Evolutionary conservation across 2,329 filamentous ascomycete species (phyloP).

Genomic region (Colletotrichum sp.): DNA sequence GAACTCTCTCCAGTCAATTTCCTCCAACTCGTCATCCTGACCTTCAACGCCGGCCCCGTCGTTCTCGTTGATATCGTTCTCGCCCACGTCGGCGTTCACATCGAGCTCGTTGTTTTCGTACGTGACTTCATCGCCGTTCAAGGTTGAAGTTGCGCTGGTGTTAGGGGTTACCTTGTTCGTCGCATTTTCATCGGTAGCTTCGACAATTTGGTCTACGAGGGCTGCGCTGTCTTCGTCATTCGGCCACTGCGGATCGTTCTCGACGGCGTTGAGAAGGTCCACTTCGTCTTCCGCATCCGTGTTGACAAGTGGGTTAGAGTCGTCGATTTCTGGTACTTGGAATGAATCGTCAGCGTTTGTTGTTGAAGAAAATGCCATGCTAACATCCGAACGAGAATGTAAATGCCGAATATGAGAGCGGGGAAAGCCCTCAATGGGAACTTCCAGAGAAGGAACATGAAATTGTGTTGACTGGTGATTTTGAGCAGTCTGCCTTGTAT

Average conservation of each 20-base stretch:
- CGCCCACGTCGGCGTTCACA: constrained; percentile 23
- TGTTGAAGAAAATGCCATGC: constrained; percentile 24
- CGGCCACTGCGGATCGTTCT: background rate
- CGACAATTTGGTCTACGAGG: background rate
- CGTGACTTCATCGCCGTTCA: constrained; percentile 34
- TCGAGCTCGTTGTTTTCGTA: constrained; percentile 35
- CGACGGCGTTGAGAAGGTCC: background rate
- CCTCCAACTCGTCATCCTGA: constrained; percentile 19
- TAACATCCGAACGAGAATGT: constrained; percentile 19
- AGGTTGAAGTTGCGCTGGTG: constrained; percentile 36
- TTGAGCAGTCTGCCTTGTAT: background rate
- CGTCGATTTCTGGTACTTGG: constrained; percentile 27
- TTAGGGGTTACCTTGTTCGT: constrained; percentile 20
- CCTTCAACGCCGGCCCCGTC: background rate
- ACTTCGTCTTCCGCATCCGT: constrained; percentile 19
- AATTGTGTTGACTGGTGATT: background rate
- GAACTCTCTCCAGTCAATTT: constrained; percentile 32
- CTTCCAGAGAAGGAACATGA: background rate
- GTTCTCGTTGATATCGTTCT: background rate
- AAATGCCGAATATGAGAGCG: background rate
- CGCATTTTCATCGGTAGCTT: background rate
- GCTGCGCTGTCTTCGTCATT: background rate
- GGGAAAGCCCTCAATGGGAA: background rate
- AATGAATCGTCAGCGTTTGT: constrained; percentile 27
- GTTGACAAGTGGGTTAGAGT: constrained; percentile 28